Evolutionary conservation across 2,329 filamentous ascomycete species (phyloP).

Genomic region (Alternaria alternata): DNA sequence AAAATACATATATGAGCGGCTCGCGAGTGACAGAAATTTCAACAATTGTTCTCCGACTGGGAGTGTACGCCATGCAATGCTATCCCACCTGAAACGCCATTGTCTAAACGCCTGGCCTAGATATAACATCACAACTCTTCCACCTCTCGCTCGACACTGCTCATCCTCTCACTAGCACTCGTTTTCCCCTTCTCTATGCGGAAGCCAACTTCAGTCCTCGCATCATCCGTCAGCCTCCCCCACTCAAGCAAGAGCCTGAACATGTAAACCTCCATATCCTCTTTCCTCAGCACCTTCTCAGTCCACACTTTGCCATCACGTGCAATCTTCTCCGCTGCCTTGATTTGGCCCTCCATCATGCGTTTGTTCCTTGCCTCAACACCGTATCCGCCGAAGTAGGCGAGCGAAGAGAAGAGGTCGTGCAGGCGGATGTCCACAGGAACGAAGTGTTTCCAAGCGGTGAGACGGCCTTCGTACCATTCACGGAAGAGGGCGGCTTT

Average conservation of each 20-base stretch:
- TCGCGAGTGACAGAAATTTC: neutral
- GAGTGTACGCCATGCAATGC: conserved; percentile 12
- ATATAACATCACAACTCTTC: neutral
- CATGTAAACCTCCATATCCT: conserved; percentile 81
- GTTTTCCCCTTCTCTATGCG: conserved; percentile 29
- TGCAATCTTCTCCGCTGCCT: conserved; percentile 46
- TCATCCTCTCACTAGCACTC: neutral
- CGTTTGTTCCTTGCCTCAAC: conserved; percentile 33
- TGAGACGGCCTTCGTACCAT: conserved; percentile 79
- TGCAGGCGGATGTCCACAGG: conserved; percentile 78
- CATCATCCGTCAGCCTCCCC: conserved; percentile 49
- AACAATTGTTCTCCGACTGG: neutral
- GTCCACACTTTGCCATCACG: conserved; percentile 42
- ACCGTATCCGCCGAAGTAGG: conserved; percentile 67
- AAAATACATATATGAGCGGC: neutral
- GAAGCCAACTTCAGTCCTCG: conserved; percentile 46
- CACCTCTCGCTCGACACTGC: conserved; percentile 1
- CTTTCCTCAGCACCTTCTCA: conserved; percentile 47
- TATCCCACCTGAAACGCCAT: neutral
- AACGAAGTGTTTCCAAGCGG: conserved; percentile 82
- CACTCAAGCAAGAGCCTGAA: conserved; percentile 81
- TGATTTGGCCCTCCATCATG: conserved; percentile 35
- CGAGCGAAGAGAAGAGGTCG: conserved; percentile 74
- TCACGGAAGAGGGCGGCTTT: conserved; percentile 76
- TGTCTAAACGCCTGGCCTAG: neutral